Evolutionary conservation across 2,329 filamentous ascomycete genomes (phyloP).

Genomic region (Pyrenophora tritici-repentis): DNA sequence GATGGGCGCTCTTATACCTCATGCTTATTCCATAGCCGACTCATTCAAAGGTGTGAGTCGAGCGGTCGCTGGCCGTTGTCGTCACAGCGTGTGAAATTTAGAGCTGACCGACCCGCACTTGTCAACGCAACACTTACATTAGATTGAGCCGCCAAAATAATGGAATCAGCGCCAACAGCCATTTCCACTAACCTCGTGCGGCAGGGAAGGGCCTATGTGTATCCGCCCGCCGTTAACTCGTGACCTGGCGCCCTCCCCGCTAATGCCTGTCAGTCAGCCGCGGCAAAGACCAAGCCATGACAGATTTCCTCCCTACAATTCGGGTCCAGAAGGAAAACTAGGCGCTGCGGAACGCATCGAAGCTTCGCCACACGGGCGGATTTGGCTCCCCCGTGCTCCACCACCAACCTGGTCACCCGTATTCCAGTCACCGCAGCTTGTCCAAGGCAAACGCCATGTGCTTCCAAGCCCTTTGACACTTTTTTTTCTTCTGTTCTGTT

Average conservation of each 20-base stretch:
- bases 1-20: slow-evolving; percentile 9
- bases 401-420: slow-evolving; percentile 3
- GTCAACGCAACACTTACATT: slow-evolving; percentile 20
- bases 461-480: background rate
- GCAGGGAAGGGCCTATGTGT: slow-evolving; percentile 23
- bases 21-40: slow-evolving; percentile 1
- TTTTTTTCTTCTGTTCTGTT: too few species aligned
- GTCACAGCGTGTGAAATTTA: slow-evolving; percentile 21
- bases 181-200: slow-evolving; percentile 21
- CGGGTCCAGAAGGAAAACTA: slow-evolving; percentile 24
- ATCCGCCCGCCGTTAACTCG: slow-evolving; percentile 25
- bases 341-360: slow-evolving; percentile 27
- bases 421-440: slow-evolving; percentile 4
- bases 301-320: slow-evolving; percentile 22
- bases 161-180: slow-evolving; percentile 13
- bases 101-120: slow-evolving; percentile 42
- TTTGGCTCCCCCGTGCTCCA: slow-evolving; percentile 13
- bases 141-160: slow-evolving; percentile 17
- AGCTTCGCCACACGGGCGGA: slow-evolving; percentile 35
- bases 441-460: slow-evolving; percentile 4
- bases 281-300: slow-evolving; percentile 22
- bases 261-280: slow-evolving; percentile 33
- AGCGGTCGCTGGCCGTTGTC: slow-evolving; percentile 6
- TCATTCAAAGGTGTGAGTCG: slow-evolving; percentile 1
- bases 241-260: slow-evolving; percentile 28